These are phyloP conservation scores for Persicaria tinctoria DNA, from an alignment of 148 eudicot genomes.

Conservation along the genomic window DNA sequence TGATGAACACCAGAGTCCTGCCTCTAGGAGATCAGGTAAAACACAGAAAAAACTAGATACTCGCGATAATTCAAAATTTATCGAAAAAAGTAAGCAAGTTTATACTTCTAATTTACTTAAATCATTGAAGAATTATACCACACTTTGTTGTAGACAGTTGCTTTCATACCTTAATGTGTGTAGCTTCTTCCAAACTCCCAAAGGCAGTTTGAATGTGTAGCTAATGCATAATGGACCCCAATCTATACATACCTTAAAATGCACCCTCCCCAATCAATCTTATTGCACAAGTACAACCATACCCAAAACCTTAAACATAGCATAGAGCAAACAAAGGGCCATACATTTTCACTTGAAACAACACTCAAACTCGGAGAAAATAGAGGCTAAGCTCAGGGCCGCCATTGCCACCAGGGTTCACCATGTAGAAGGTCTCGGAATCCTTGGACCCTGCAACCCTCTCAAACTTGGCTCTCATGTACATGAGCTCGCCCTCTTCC, in stretches of 20 bases:
- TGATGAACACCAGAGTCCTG: no score
- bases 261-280: background rate
- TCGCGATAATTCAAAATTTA: no score
- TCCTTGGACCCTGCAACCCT: slow-evolving; percentile 18
- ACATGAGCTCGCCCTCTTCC: slow-evolving; percentile 17
- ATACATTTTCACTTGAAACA: background rate
- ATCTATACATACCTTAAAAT: background rate
- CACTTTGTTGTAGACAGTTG: background rate
- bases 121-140: background rate
- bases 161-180: background rate
- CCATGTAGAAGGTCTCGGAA: slow-evolving; percentile 21
- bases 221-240: background rate
- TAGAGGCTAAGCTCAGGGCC: slow-evolving; percentile 31
- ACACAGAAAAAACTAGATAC: no score
- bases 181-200: background rate
- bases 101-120: background rate
- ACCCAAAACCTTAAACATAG: background rate
- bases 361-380: slow-evolving; percentile 20
- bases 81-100: no score
- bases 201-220: background rate
- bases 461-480: slow-evolving; percentile 19
- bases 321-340: background rate
- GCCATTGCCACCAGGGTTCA: slow-evolving; percentile 27
- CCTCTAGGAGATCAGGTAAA: no score
- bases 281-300: background rate